Base-by-base conservation (phyloP, 306 rosid species). In the Canavalia ensiformis region DNA sequence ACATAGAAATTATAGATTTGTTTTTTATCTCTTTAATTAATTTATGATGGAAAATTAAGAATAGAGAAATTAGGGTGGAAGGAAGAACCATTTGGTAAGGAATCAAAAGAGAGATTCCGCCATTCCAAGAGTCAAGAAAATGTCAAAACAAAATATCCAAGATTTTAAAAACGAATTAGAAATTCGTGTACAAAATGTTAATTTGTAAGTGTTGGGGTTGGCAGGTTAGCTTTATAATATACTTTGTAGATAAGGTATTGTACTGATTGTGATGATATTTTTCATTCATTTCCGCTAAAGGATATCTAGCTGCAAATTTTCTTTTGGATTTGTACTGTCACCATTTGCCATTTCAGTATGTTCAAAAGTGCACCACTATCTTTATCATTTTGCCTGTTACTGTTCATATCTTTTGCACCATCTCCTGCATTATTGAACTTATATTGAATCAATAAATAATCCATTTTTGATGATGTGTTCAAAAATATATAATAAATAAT, bases 161-260 rank as follows among this genome's bases (percentile, higher is more conserved):
- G 62, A 34, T 72, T 71, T 60, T 29, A 4, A 18, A 52, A 76
- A 81, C 39, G 58, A 82, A 78, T 81, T 25, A 75, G 46, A 80
- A 68, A 76, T 56, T 71, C 8, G 63, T 84, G 84, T 74, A 77
- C 84, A 84, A 75, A 78, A 74, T 74, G 86, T 41, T 55, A 1
- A 74, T 75, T 84, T 81, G 80, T 56, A 81, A 13, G 52, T 44
- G 69, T 84, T 81, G 79, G 66, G 86, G 59, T 74, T 81, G 87
- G 88, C 69, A 62, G 81, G 45, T 63, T 74, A 63, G 82, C 78
- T 80, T 80, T 68, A 51, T 12, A 29, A 54, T 68, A 52, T 77
- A 54, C 82, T 86, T 41, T 77, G 88, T 77, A 76, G 86, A 84
- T 87, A 81, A 60, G 81, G 88, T 82, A 30, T 67, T 87, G 84